A percentile compares a stretch with the other conserved stretches of the same genome.
Evolutionary conservation across 2,329 filamentous ascomycete species (phyloP).

Genomic region (Intubia oerlemansii): DNA sequence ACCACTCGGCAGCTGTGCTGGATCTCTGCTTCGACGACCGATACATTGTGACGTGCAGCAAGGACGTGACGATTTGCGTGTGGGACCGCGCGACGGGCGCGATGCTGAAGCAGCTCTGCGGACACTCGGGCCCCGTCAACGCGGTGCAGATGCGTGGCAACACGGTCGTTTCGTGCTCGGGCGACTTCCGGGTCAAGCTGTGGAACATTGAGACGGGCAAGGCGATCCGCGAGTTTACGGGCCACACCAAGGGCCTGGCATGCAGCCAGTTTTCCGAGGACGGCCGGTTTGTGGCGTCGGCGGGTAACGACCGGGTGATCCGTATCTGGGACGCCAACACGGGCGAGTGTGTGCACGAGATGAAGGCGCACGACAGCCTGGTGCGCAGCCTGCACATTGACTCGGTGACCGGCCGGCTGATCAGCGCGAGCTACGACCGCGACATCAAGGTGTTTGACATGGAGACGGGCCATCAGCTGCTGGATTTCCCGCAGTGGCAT

Average conservation of each 20-base stretch:
- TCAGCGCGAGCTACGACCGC: slow-evolving; percentile 87
- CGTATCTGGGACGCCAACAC: slow-evolving; percentile 92
- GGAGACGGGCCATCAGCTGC: slow-evolving; percentile 52
- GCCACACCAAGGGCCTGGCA: slow-evolving; percentile 81
- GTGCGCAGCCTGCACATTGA: slow-evolving; percentile 86
- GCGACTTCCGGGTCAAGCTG: slow-evolving; percentile 80
- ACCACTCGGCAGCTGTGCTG: slow-evolving; percentile 73
- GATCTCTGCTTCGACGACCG: slow-evolving; percentile 84
- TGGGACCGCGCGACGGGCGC: slow-evolving; percentile 71
- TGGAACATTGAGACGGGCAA: slow-evolving; percentile 86
- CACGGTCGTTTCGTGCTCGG: slow-evolving; percentile 79
- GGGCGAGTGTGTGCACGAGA: slow-evolving; percentile 60
- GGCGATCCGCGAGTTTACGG: slow-evolving; percentile 74
- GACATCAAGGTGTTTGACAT: slow-evolving; percentile 92
- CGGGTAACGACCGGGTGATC: slow-evolving; percentile 87
- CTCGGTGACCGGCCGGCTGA: slow-evolving; percentile 60
- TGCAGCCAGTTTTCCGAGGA: slow-evolving; percentile 95
- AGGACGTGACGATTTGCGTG: slow-evolving; percentile 82
- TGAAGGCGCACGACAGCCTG: slow-evolving; percentile 64
- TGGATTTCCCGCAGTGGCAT: slow-evolving; percentile 87
- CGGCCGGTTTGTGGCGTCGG: slow-evolving; percentile 78
- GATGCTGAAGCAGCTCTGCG: slow-evolving; percentile 57
- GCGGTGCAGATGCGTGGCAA: slow-evolving; percentile 89
- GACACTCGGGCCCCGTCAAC: slow-evolving; percentile 84
- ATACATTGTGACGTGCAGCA: slow-evolving; percentile 92